These are phyloP conservation scores for Dactylonectria estremocensis DNA, from an alignment of 2,329 filamentous ascomycete species.

Conservation along the genomic window DNA sequence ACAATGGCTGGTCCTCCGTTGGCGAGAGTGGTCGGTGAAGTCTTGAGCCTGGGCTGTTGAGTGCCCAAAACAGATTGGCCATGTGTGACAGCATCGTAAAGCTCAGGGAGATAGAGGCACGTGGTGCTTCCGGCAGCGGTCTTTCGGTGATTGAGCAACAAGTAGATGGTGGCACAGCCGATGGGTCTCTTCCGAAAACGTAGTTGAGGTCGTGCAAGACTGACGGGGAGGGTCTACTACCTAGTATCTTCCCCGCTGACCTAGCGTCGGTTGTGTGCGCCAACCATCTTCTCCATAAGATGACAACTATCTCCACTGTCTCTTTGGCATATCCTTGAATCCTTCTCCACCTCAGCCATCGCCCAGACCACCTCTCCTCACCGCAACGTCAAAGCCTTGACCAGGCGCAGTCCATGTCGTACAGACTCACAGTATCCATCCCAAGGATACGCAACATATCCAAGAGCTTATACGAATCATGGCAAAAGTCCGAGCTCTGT, in stretches of 20 bases:
- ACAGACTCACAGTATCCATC: conserved; percentile 23
- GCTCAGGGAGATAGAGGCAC: conserved; percentile 31
- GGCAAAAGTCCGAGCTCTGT: conserved; percentile 6
- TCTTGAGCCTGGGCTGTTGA: conserved; percentile 33
- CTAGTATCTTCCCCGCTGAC: conserved; percentile 32
- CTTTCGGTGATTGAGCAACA: conserved; percentile 35
- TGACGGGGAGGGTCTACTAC: conserved; percentile 35
- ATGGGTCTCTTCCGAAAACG: conserved; percentile 42
- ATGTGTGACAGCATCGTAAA: conserved; percentile 38
- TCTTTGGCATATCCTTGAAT: conserved; percentile 1
- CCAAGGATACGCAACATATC: neutral
- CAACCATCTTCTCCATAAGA: conserved; percentile 31
- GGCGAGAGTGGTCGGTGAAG: conserved; percentile 36
- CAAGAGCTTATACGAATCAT: neutral
- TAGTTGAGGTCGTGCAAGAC: conserved; percentile 41
- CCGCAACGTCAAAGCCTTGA: conserved; percentile 6
- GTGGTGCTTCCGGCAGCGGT: conserved; percentile 36
- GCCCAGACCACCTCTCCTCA: conserved; percentile 6
- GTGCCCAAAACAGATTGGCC: conserved; percentile 37
- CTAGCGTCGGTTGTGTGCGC: conserved; percentile 31
- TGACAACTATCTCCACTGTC: conserved; percentile 24
- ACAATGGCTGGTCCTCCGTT: conserved; percentile 39
- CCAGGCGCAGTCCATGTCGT: conserved; percentile 6
- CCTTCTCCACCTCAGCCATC: conserved; percentile 13
- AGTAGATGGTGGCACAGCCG: conserved; percentile 34